These are phyloP conservation scores for Colletotrichum simmondsii DNA, from an alignment of 2,329 filamentous ascomycete genomes.

Conservation along the genomic window DNA sequence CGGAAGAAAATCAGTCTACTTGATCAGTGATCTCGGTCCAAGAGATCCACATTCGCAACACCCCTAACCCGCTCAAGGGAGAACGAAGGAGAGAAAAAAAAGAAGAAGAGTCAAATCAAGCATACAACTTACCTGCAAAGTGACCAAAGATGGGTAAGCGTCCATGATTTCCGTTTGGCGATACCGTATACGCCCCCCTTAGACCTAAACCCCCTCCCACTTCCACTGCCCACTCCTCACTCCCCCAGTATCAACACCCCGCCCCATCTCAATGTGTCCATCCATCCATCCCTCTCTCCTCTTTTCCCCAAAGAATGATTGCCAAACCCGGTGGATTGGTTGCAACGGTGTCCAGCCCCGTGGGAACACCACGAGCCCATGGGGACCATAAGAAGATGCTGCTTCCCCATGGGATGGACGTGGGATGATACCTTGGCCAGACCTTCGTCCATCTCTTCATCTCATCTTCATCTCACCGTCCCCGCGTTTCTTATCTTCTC, in stretches of 20 bases:
- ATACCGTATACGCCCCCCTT: conserved; percentile 1
- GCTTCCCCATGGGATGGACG: conserved; percentile 33
- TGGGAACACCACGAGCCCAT: conserved; percentile 24
- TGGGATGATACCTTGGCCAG: conserved; percentile 25
- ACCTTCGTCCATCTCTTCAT: conserved; percentile 19
- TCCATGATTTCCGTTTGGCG: conserved; percentile 14
- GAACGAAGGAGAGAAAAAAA: neutral
- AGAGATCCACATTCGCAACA: neutral
- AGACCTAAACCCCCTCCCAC: neutral
- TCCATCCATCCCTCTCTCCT: neutral
- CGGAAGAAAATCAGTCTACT: neutral
- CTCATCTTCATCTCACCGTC: conserved; percentile 13
- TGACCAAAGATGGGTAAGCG: conserved; percentile 32
- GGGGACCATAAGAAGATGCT: conserved; percentile 36
- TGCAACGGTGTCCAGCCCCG: conserved; percentile 28
- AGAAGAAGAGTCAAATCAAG: neutral
- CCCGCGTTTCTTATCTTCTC: conserved; percentile 2
- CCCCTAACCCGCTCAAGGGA: neutral
- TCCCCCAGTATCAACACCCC: neutral
- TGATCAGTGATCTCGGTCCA: neutral
- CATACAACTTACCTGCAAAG: neutral
- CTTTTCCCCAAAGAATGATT: conserved; percentile 18
- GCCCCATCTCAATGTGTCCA: conserved; percentile 16
- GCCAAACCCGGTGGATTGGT: conserved; percentile 23
- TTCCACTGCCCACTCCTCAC: neutral